Percentiles rank a stretch among this genome's conserved stretches.
phyloP scores from a whole-genome alignment of 2,329 filamentous ascomycete species.

The Lasiodiplodia theobromae region DNA sequence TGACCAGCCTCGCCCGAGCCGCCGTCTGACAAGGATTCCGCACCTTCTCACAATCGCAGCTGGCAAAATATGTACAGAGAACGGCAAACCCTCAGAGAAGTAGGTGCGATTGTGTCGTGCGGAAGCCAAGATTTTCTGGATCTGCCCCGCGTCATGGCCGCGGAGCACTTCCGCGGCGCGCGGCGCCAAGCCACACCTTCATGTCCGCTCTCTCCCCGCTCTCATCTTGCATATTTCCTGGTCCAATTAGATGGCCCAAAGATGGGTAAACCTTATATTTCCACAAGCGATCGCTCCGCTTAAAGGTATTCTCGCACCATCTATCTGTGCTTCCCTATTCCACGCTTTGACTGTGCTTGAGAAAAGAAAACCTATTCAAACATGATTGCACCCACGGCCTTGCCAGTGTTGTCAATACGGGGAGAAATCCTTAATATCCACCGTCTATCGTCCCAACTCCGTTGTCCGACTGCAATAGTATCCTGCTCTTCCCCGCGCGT shows the following conservation, averaged over 20 bases:
- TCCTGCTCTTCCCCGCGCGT: not conserved
- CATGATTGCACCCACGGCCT: slow-evolving; percentile 2
- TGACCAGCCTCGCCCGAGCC: slow-evolving; percentile 1
- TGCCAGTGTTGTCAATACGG: not conserved
- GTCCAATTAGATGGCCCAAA: not conserved
- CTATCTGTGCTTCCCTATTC: slow-evolving; percentile 14
- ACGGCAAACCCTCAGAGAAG: not conserved
- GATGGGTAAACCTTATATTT: slow-evolving; percentile 13
- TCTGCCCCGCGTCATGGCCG: slow-evolving; percentile 11
- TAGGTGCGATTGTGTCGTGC: not conserved
- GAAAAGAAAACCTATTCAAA: slow-evolving; percentile 21
- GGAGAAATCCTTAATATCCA: slow-evolving; percentile 14
- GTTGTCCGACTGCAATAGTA: not conserved
- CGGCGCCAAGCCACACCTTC: slow-evolving; percentile 8
- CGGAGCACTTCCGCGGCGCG: slow-evolving; percentile 10
- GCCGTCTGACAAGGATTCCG: not conserved
- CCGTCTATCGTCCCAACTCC: slow-evolving; percentile 21
- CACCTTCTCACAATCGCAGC: not conserved
- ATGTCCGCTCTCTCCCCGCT: not conserved
- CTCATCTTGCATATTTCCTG: not conserved
- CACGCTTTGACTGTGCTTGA: slow-evolving; percentile 12
- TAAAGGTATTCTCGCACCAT: slow-evolving; percentile 5
- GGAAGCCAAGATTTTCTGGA: slow-evolving; percentile 8
- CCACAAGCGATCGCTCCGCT: slow-evolving; percentile 3
- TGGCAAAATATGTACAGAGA: not conserved